phyloP scores from a whole-genome alignment of 768 basidiomycete species.

The Mycena latifolia region DNA sequence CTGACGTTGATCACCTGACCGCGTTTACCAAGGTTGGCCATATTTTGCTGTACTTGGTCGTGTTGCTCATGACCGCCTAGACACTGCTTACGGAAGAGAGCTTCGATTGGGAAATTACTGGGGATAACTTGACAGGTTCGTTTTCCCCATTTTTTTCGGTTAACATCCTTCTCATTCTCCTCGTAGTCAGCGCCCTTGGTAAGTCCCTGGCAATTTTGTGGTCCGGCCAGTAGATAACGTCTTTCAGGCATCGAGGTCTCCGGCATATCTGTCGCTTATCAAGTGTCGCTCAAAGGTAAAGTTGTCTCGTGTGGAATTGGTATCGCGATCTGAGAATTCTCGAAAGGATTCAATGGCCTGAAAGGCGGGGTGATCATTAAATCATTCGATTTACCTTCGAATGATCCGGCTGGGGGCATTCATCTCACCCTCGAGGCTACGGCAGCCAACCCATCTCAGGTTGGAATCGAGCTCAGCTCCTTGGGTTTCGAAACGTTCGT shows the following conservation, averaged over 20 bases:
- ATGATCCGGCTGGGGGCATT: constrained; percentile 81
- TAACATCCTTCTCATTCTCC: not conserved
- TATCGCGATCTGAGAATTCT: not conserved
- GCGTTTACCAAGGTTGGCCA: constrained; percentile 70
- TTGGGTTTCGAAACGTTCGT: constrained; percentile 73
- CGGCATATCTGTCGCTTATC: constrained; percentile 66
- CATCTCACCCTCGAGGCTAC: constrained; percentile 73
- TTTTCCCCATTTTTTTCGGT: not conserved
- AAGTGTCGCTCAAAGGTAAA: constrained; percentile 67
- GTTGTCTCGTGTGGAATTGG: not conserved
- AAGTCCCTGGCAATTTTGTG: constrained; percentile 28
- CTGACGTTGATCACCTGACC: constrained; percentile 67
- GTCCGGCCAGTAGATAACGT: constrained; percentile 7
- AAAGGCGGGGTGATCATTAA: constrained; percentile 72
- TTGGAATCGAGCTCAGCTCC: constrained; percentile 73
- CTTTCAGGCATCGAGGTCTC: constrained; percentile 66
- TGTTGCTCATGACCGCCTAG: constrained; percentile 39
- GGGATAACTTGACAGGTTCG: constrained; percentile 71
- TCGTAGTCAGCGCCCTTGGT: constrained; percentile 69
- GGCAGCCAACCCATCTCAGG: constrained; percentile 78
- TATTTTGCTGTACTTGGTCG: not conserved
- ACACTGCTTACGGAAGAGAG: constrained; percentile 71
- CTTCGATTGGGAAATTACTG: constrained; percentile 79
- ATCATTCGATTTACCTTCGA: constrained; percentile 75
- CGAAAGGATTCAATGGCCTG: constrained; percentile 69